A percentile compares a stretch with the other conserved stretches of the same genome.
phyloP scores from a whole-genome alignment of 2,329 filamentous ascomycete genomes.

The Lachnellula subtilissima region DNA sequence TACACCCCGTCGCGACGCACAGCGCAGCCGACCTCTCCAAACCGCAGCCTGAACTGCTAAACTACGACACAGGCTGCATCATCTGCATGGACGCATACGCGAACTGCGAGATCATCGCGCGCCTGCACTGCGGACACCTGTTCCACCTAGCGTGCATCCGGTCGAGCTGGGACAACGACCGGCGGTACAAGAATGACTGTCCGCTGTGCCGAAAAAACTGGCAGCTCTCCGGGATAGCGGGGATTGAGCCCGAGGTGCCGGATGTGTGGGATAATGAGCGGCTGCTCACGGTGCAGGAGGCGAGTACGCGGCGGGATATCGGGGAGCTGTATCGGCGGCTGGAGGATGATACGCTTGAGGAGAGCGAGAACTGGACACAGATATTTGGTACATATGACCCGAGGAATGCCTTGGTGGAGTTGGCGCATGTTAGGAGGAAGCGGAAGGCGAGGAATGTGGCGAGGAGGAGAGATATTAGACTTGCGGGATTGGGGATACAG shows the following conservation, averaged over 20 bases:
- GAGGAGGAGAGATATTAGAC: not conserved
- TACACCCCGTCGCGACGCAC: constrained; percentile 12
- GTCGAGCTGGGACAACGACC: constrained; percentile 1
- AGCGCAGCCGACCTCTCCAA: not conserved
- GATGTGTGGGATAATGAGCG: constrained; percentile 13
- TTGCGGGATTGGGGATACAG: not conserved
- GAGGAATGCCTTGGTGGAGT: not conserved
- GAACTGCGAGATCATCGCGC: not conserved
- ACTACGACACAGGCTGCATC: constrained; percentile 1
- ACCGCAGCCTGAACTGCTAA: not conserved
- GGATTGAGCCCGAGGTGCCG: constrained; percentile 7
- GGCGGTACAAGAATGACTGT: not conserved
- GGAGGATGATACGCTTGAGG: not conserved
- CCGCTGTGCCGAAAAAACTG: constrained; percentile 5
- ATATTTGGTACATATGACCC: not conserved
- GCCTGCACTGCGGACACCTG: constrained; percentile 17
- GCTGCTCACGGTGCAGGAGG: not conserved
- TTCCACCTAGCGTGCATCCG: constrained; percentile 13
- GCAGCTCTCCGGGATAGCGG: constrained; percentile 1
- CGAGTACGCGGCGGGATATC: not conserved
- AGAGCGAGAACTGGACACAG: not conserved
- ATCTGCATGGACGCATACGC: constrained; percentile 9
- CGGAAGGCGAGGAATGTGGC: not conserved
- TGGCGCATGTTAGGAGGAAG: not conserved
- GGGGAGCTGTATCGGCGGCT: not conserved